Base-by-base conservation (phyloP, 2,329 filamentous ascomycete genomes). In the Aureobasidium subglaciale region DNA sequence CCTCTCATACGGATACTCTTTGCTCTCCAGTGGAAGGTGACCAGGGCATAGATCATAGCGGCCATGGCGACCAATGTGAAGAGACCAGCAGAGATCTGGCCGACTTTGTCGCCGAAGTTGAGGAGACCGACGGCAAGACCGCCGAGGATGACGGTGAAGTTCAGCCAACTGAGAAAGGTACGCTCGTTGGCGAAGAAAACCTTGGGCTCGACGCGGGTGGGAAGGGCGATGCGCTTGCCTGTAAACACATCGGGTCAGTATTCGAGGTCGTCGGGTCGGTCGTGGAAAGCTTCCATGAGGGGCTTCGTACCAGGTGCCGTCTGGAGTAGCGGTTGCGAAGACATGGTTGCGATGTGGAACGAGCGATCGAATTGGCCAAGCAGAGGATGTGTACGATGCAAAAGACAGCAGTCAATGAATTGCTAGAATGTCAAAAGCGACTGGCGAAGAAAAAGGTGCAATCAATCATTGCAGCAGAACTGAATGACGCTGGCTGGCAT, bases 121-220 rank as follows among this genome's bases (percentile, higher is more conserved):
- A 99, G 85, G 70, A 99, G 90, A 64, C 93, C 93, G 64, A 99
- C 89, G 63, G 93, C 92, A 49, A 99, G 85, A 61, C 93, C 93
- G 68, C 93, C 93, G 59, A 99, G 87, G 73, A 99, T 92, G 68
- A 99, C 91, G 71, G 91, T 96, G 80, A 97, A 97, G 82, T 99
- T 99, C 68, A 99, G 88, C 93, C 93, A 99, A 74, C 90, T 96
- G 68, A 99, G 85, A 72, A 99, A 99, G 61, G 93, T 99, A 61
- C 93, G 90, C 77, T 99, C 93, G 80, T 99, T 99, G 75, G 93
- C 93, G 80, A 99, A 99, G 84, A 97, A 99, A 78, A 99, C 93
- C 76, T 99, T 99, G 66, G 93, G 93, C 75, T 99, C 93, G 73
- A 99, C 92, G 64, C 93, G 90, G 59, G 92, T 96, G 57, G 93